Evolutionary conservation across 495 filamentous ascomycete genomes (phyloP), one percentile per base, ranked within the genome.

Genomic region (Aspergillus olivimuriae): DNA sequence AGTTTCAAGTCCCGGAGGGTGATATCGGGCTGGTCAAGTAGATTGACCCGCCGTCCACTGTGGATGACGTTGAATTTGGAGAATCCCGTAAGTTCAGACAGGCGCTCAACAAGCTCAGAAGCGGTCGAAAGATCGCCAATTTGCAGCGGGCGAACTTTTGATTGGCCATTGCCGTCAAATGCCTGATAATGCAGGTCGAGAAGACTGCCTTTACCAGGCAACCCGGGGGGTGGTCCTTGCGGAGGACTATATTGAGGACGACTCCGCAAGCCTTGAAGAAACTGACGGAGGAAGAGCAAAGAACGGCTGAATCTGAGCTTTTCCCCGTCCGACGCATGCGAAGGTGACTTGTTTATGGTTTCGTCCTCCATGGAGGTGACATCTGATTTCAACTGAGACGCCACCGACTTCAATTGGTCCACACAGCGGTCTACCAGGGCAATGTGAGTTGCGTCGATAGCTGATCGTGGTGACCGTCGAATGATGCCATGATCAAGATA

Each of bases 371-470:
- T n/a, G n/a, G n/a, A n/a, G n/a, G 4, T 58, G 63, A 41, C 72
- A 63, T 34, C 41, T 3, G 35, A 41, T 46, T 76, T 84, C 49
- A 90, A 48, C 34, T 66, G 76, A 12, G 69, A 60, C 9, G 85
- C 86, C n/a, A 86, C 81, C 2, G 71, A 67, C 26, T 78, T 82
- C 7, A 95, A 71, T 55, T 92, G 85, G 12, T 73, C 63, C 9
- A 94, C 74, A 52, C 89, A 95, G 36, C 86, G 80, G 48, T 84
- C 73, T 14, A 88, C 86, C 10, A 95, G 70, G 8, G 75, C 72
- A 43, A 91, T 70, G 60, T 95, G 89, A n/a, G 90, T 84, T 14
- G 73, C 71, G 47, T 85, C 77, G 16, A 76, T 65, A 4, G 75
- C 70, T 16, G 70, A 69, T 12, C 58, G 57, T 5, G 70, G 63